phyloP scores from a whole-genome alignment of 2,329 filamentous ascomycete genomes.

The Paecilomyces formosus region DNA sequence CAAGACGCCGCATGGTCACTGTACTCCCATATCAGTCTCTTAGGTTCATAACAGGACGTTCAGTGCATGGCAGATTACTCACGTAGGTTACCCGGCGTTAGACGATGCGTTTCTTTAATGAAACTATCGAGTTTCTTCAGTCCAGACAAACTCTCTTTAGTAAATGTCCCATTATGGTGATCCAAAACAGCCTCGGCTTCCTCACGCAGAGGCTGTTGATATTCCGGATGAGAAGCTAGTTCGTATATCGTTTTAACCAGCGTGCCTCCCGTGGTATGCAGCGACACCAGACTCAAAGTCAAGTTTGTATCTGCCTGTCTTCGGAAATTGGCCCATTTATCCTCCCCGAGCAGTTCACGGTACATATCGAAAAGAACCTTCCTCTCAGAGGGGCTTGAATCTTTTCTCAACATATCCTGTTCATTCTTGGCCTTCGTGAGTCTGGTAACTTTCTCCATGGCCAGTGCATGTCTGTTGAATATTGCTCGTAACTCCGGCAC shows the following conservation, averaged over 20 bases:
- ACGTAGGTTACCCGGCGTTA: slow-evolving; percentile 12
- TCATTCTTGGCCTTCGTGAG: background rate
- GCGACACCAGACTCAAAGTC: background rate
- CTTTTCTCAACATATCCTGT: background rate
- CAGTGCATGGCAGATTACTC: background rate
- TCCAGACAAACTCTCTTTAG: slow-evolving; percentile 1
- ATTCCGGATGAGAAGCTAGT: background rate
- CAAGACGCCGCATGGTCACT: slow-evolving; percentile 11
- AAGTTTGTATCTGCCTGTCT: slow-evolving; percentile 3
- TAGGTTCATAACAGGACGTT: background rate
- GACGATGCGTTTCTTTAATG: slow-evolving; percentile 14
- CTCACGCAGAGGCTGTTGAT: slow-evolving; percentile 1
- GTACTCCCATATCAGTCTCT: background rate
- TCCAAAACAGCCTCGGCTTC: slow-evolving; percentile 2
- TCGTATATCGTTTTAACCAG: background rate
- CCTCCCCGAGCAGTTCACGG: slow-evolving; percentile 9
- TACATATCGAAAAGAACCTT: slow-evolving; percentile 6
- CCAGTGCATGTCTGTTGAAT: background rate
- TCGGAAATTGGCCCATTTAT: slow-evolving; percentile 1
- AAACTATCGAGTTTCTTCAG: slow-evolving; percentile 17
- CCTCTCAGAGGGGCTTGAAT: background rate
- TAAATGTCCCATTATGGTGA: slow-evolving; percentile 1
- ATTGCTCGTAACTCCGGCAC: background rate
- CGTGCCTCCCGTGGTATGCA: background rate
- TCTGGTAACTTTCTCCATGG: background rate